These are phyloP conservation scores for Penicillium rolfsii DNA, from an alignment of 2,329 filamentous ascomycete species.

Conservation along the genomic window DNA sequence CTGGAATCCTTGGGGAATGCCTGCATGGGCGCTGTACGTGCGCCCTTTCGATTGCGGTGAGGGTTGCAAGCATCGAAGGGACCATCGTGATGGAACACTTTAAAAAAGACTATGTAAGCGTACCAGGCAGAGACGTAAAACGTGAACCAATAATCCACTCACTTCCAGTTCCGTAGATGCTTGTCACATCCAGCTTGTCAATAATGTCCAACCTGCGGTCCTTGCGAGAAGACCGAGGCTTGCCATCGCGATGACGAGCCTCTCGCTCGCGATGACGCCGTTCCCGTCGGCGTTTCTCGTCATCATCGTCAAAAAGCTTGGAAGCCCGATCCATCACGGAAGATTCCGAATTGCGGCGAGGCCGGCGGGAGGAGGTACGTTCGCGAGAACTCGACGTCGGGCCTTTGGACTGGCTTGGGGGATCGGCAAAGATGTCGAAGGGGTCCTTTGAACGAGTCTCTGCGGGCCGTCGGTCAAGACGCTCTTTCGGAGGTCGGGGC, in stretches of 20 bases:
- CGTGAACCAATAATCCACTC: slow-evolving; percentile 48
- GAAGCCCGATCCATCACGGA: slow-evolving; percentile 59
- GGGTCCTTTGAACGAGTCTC: slow-evolving; percentile 34
- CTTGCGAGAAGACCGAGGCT: slow-evolving; percentile 45
- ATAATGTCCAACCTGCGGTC: slow-evolving; percentile 74
- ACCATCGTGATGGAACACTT: slow-evolving; percentile 96
- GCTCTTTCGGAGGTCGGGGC: slow-evolving; percentile 33
- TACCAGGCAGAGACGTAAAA: background rate
- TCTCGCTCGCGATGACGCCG: slow-evolving; percentile 56
- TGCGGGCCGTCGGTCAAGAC: slow-evolving; percentile 26
- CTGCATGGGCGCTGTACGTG: slow-evolving; percentile 87
- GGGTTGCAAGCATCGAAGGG: slow-evolving; percentile 97
- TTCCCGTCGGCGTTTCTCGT: slow-evolving; percentile 55
- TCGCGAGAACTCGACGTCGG: slow-evolving; percentile 24
- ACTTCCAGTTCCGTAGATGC: slow-evolving; percentile 92
- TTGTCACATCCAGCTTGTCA: slow-evolving; percentile 93
- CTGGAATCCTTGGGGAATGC: slow-evolving; percentile 90
- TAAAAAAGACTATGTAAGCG: slow-evolving; percentile 1
- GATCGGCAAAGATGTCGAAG: slow-evolving; percentile 55
- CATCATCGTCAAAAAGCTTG: slow-evolving; percentile 53
- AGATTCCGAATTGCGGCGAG: slow-evolving; percentile 66
- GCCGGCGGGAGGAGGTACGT: slow-evolving; percentile 42
- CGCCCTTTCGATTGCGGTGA: slow-evolving; percentile 84
- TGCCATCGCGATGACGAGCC: slow-evolving; percentile 45
- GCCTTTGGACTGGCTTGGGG: slow-evolving; percentile 36